Conservation (phyloP, 495 filamentous ascomycete genomes). For the Lasiosphaeriaceae sp. region DNA sequence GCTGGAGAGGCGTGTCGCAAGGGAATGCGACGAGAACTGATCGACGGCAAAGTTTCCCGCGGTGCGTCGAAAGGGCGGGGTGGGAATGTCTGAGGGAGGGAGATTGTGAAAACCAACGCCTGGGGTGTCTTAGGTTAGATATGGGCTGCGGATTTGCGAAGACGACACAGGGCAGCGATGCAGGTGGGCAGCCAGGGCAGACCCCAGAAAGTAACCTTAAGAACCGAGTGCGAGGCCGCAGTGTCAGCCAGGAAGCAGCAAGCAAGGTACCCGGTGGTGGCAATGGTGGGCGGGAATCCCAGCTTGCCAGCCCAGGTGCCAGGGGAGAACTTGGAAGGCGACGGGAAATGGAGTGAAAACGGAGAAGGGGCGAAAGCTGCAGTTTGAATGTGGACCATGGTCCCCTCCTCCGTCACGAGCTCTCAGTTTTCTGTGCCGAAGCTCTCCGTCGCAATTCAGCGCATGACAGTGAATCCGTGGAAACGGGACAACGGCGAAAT, state of each 20-base stretch:
- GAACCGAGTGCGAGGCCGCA: background rate
- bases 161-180: background rate
- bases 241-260: background rate
- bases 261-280: background rate
- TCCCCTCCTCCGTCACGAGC: too few relatives aligned
- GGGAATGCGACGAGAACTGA: conserved; percentile 10
- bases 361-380: too few relatives aligned
- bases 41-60: conserved; percentile 2
- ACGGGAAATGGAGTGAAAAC: too few relatives aligned
- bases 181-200: background rate
- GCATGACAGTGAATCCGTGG: too few relatives aligned
- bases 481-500: too few relatives aligned
- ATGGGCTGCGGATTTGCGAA: conserved; percentile 6
- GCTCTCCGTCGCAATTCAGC: too few relatives aligned
- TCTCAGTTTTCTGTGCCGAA: too few relatives aligned
- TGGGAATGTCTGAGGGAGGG: background rate
- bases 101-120: background rate
- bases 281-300: background rate
- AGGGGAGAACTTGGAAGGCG: background rate
- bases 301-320: background rate
- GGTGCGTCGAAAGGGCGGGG: conserved; percentile 3
- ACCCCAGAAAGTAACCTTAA: background rate
- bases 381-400: too few relatives aligned
- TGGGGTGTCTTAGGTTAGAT: background rate
- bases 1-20: background rate